Evolutionary conservation across 495 filamentous ascomycete species (phyloP).

Genomic region (Aspergillus avenaceus): DNA sequence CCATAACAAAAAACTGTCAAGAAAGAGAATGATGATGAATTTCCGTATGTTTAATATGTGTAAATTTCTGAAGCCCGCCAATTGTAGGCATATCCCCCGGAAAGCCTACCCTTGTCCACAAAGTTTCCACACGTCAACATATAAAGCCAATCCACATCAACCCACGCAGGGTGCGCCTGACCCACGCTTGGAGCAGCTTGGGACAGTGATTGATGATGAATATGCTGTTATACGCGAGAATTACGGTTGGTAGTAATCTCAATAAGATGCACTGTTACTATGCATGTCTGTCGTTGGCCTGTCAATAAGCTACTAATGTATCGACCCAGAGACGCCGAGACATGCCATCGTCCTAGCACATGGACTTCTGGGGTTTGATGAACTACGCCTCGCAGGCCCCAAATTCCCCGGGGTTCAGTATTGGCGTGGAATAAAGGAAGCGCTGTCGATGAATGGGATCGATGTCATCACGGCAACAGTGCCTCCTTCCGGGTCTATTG

Average conservation of each 20-base stretch:
- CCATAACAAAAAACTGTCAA: background rate
- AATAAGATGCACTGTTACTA: too few relatives aligned
- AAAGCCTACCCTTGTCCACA: background rate
- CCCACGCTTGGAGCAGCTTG: constrained; percentile 58
- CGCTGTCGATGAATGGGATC: constrained; percentile 63
- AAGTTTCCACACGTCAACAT: constrained; percentile 8
- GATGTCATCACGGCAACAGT: constrained; percentile 81
- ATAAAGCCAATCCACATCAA: constrained; percentile 5
- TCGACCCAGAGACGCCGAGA: constrained; percentile 51
- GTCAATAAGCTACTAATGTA: background rate
- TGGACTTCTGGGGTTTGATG: constrained; percentile 86
- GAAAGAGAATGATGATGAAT: constrained; percentile 17
- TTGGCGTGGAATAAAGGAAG: constrained; percentile 87
- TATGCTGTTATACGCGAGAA: constrained; percentile 66
- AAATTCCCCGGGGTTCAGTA: constrained; percentile 77
- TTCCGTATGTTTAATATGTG: constrained; percentile 9
- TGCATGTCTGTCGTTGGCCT: too few relatives aligned
- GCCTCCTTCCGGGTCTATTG: constrained; percentile 74
- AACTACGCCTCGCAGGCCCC: constrained; percentile 67
- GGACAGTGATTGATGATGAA: constrained; percentile 68
- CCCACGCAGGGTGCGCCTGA: constrained; percentile 32
- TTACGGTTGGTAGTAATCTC: constrained; percentile 53
- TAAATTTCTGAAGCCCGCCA: background rate
- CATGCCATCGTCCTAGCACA: constrained; percentile 81
- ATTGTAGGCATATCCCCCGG: background rate